phyloP scores from a whole-genome alignment of 176 grass and related monocot species.

The Paspalum notatum region DNA sequence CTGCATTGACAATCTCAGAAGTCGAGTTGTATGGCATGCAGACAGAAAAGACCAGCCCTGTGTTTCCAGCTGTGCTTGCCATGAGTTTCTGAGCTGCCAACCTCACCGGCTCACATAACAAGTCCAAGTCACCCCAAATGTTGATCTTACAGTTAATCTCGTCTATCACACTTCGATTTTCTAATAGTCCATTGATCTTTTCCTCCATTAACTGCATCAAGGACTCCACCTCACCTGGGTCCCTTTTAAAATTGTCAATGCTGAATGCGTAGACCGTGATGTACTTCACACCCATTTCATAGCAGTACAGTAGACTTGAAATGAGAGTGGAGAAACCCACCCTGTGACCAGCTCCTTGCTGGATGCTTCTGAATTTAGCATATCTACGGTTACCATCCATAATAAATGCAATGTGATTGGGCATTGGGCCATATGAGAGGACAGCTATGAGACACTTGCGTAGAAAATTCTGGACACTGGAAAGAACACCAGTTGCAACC shows the following conservation, averaged over 20 bases:
- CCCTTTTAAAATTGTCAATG: conserved; percentile 86
- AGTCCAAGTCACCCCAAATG: conserved; percentile 75
- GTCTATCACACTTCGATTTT: conserved; percentile 58
- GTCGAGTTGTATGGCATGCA: conserved; percentile 85
- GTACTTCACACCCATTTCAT: conserved; percentile 78
- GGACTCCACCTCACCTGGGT: conserved; percentile 57
- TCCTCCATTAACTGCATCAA: conserved; percentile 86
- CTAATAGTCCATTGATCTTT: conserved; percentile 70
- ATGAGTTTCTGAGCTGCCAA: conserved; percentile 62
- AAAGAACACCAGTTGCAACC: conserved; percentile 27
- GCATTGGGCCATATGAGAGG: conserved; percentile 72
- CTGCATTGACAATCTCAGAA: conserved; percentile 70
- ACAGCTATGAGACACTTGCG: conserved; percentile 64
- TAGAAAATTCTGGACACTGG: conserved; percentile 46
- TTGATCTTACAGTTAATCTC: conserved; percentile 64
- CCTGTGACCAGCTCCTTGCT: conserved; percentile 60
- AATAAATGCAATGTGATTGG: conserved; percentile 75
- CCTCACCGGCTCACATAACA: conserved; percentile 58
- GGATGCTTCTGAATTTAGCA: conserved; percentile 61
- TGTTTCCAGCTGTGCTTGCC: conserved; percentile 65
- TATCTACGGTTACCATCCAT: conserved; percentile 94
- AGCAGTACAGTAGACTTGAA: conserved; percentile 58
- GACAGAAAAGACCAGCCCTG: conserved; percentile 63
- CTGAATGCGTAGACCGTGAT: conserved; percentile 83
- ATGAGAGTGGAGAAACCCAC: conserved; percentile 65